Percentiles rank a stretch among this genome's conserved stretches.
Conservation (phyloP, 352 stramenopile genomes). For the Globisporangium spinosum region DNA sequence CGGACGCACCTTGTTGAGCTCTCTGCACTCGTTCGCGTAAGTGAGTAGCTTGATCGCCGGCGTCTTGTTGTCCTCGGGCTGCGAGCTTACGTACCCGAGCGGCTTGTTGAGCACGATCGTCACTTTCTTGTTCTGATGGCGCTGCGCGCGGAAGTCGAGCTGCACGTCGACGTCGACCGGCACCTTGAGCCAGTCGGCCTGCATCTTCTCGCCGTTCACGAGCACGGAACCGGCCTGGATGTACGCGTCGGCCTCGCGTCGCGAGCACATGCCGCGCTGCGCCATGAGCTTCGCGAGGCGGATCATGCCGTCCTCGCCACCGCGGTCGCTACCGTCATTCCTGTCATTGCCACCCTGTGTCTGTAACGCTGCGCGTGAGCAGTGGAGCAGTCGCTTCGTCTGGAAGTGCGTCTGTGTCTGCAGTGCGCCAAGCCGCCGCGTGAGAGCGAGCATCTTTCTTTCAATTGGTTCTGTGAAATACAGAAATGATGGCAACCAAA, state of each 20-base stretch:
- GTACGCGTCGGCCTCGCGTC: conserved; percentile 76
- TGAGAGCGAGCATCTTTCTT: conserved; percentile 36
- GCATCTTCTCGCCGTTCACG: conserved; percentile 63
- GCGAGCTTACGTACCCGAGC: conserved; percentile 75
- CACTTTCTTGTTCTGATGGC: conserved; percentile 73
- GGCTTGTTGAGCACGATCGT: conserved; percentile 84
- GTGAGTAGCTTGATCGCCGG: conserved; percentile 74
- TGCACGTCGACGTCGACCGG: conserved; percentile 47
- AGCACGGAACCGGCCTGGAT: conserved; percentile 73
- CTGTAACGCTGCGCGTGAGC: neutral
- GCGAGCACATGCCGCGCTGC: conserved; percentile 70
- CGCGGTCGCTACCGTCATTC: neutral
- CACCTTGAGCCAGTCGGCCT: conserved; percentile 74
- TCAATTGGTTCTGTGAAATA: neutral
- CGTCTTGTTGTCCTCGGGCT: conserved; percentile 61
- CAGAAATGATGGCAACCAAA: conserved; percentile 3
- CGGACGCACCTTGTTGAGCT: conserved; percentile 48
- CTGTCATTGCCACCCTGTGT: neutral
- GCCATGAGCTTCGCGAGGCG: conserved; percentile 82
- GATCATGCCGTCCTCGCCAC: conserved; percentile 29
- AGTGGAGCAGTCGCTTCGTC: conserved; percentile 5
- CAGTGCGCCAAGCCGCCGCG: conserved; percentile 26
- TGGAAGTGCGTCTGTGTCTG: neutral
- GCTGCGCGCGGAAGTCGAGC: conserved; percentile 61
- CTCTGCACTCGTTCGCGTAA: conserved; percentile 69